These are phyloP conservation scores for Zymoseptoria pseudotritici DNA, from an alignment of 2,329 filamentous ascomycete genomes.

Conservation along the genomic window DNA sequence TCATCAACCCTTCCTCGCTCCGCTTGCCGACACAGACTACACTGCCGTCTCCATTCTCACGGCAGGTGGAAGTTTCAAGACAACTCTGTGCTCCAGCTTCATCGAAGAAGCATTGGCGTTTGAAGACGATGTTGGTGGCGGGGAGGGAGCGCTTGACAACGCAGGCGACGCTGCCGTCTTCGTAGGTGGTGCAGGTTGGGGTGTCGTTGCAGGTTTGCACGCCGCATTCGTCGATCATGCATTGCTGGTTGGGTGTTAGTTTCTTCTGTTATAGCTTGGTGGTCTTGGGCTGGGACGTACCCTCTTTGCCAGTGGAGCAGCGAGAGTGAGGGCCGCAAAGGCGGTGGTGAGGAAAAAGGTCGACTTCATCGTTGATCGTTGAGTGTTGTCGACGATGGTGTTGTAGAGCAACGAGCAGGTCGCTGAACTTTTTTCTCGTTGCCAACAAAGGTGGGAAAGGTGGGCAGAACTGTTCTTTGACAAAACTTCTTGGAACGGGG, in stretches of 20 bases:
- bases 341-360: neutral
- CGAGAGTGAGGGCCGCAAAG: neutral
- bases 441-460: neutral
- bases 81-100: slow-evolving; percentile 7
- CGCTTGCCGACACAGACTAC: slow-evolving; percentile 7
- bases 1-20: neutral
- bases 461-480: neutral
- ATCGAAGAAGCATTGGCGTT: slow-evolving; percentile 12
- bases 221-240: slow-evolving; percentile 9
- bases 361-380: neutral
- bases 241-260: slow-evolving; percentile 5
- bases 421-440: neutral
- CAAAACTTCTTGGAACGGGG: neutral
- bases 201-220: slow-evolving; percentile 11
- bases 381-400: neutral
- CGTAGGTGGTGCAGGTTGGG: slow-evolving; percentile 10
- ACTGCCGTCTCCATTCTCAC: slow-evolving; percentile 3
- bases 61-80: slow-evolving; percentile 8
- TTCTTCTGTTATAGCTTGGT: neutral
- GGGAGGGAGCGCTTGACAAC: slow-evolving; percentile 4
- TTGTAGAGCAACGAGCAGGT: too few relatives aligned
- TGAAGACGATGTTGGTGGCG: neutral
- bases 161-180: slow-evolving; percentile 8
- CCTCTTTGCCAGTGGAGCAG: neutral
- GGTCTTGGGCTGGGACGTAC: neutral